Conservation (phyloP, 805 yeast species). For the Blastobotrys terrestris region DNA sequence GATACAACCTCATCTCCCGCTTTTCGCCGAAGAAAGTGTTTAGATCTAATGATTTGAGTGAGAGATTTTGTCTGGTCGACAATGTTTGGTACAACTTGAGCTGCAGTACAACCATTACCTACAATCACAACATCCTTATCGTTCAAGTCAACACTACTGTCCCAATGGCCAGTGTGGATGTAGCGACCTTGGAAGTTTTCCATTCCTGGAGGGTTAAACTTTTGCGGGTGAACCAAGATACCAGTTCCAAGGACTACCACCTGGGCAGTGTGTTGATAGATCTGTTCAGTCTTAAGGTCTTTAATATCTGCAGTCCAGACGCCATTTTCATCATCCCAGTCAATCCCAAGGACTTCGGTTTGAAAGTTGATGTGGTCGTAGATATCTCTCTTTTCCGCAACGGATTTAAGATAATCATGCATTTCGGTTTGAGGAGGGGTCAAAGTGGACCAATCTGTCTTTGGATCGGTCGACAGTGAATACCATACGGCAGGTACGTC, state of each 20-base stretch:
- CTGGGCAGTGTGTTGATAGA: conserved; percentile 8
- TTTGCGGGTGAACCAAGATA: conserved; percentile 11
- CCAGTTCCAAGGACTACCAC: conserved; percentile 14
- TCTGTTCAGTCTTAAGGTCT: conserved; percentile 8
- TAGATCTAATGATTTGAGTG: conserved; percentile 14
- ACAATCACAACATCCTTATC: conserved; percentile 13
- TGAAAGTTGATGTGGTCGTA: conserved; percentile 10
- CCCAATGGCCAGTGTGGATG: conserved; percentile 18
- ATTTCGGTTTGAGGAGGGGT: conserved; percentile 16
- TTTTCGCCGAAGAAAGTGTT: conserved; percentile 4
- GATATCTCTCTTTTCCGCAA: conserved; percentile 14
- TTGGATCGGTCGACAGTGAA: conserved; percentile 16
- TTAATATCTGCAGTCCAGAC: conserved; percentile 11
- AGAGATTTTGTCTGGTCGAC: conserved; percentile 10
- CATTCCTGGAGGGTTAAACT: conserved; percentile 12
- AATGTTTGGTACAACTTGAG: conserved; percentile 12
- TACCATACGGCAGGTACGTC: conserved; percentile 21
- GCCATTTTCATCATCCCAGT: conserved; percentile 14
- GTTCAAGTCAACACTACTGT: conserved; percentile 7
- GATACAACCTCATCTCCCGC: background rate
- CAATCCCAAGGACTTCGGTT: conserved; percentile 5
- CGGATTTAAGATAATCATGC: conserved; percentile 11
- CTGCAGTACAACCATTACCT: conserved; percentile 15
- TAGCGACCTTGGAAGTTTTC: conserved; percentile 13
- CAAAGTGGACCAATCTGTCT: conserved; percentile 15